These are phyloP conservation scores for Fallopia convolvulus DNA, from an alignment of 148 eudicot species.

Conservation along the genomic window DNA sequence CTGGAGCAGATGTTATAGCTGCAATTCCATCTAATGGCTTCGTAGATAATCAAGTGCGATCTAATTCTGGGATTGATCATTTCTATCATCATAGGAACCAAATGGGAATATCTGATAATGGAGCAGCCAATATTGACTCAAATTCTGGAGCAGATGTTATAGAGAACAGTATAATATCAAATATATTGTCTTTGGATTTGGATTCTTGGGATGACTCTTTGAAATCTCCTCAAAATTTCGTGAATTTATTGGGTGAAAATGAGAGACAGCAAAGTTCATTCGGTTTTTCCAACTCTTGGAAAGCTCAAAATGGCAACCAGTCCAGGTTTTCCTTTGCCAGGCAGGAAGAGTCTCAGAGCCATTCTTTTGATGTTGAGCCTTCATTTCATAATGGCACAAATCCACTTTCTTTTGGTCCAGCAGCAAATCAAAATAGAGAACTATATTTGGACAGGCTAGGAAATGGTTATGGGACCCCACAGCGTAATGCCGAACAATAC, in stretches of 20 bases:
- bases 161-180: constrained; percentile 82
- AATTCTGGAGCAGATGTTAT: constrained; percentile 41
- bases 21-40: too few relatives aligned
- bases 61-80: too few relatives aligned
- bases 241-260: constrained; percentile 56
- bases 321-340: constrained; percentile 98
- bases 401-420: constrained; percentile 24
- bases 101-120: constrained; percentile 33
- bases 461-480: constrained; percentile 42
- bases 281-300: constrained; percentile 45
- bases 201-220: constrained; percentile 80
- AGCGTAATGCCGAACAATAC: constrained; percentile 31
- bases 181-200: constrained; percentile 76
- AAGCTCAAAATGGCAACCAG: constrained; percentile 61
- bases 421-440: constrained; percentile 36
- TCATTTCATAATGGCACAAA: constrained; percentile 24
- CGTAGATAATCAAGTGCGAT: too few relatives aligned
- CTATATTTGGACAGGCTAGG: constrained; percentile 30
- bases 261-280: constrained; percentile 43
- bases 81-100: constrained; percentile 27
- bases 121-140: constrained; percentile 20
- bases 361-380: constrained; percentile 28
- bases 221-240: constrained; percentile 69
- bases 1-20: constrained; percentile 49
- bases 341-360: constrained; percentile 50